Conservation (phyloP, 257 asterid species). For the Capsicum baccatum region DNA sequence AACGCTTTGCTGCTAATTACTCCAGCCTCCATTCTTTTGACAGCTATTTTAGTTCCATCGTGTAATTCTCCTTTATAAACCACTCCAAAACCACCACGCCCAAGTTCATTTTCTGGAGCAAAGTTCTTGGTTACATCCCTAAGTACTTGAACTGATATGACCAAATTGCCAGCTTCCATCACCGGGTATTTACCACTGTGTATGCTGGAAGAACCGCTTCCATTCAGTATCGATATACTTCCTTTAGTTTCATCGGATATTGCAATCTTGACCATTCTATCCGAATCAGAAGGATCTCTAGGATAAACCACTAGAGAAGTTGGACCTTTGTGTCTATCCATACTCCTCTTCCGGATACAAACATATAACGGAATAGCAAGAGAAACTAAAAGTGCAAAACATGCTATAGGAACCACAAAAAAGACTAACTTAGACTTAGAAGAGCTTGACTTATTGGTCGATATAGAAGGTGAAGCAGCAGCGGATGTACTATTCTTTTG, state of each 20-base stretch:
- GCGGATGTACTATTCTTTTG: constrained; percentile 40
- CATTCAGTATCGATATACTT: constrained; percentile 50
- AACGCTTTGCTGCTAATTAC: constrained; percentile 65
- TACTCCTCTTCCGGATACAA: constrained; percentile 58
- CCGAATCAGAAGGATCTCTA: constrained; percentile 64
- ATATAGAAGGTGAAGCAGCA: constrained; percentile 30
- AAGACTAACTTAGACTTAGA: constrained; percentile 46
- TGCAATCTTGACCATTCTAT: constrained; percentile 59
- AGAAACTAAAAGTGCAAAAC: constrained; percentile 54
- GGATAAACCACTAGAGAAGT: constrained; percentile 80
- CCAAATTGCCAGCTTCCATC: constrained; percentile 72
- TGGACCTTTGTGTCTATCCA: constrained; percentile 39
- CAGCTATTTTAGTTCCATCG: constrained; percentile 88
- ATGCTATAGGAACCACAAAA: constrained; percentile 59
- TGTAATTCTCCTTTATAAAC: constrained; percentile 84
- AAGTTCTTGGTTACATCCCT: constrained; percentile 75
- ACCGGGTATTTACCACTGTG: constrained; percentile 60
- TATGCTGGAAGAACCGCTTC: constrained; percentile 60
- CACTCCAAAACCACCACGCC: constrained; percentile 95
- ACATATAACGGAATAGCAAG: constrained; percentile 53
- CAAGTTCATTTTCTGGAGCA: constrained; percentile 81
- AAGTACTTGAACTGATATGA: constrained; percentile 84
- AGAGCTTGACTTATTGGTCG: constrained; percentile 28
- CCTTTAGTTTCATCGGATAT: constrained; percentile 51
- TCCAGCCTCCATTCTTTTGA: constrained; percentile 89